These are phyloP conservation scores for Peribolospora baueri DNA, from an alignment of 768 basidiomycete genomes.

Conservation along the genomic window DNA sequence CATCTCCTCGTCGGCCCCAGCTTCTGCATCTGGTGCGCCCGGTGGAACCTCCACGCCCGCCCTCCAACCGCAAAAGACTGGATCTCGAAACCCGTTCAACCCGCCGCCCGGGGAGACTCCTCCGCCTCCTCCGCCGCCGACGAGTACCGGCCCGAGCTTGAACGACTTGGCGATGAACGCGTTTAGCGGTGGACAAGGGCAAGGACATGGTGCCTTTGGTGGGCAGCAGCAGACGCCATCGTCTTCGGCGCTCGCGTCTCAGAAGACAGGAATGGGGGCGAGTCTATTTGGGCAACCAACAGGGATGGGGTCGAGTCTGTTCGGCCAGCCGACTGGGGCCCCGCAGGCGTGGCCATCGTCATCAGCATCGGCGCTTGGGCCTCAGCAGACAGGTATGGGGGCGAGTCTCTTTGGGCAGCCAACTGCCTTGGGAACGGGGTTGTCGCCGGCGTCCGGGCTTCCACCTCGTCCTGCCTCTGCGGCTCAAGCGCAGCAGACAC, in stretches of 20 bases:
- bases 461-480: background rate
- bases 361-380: background rate
- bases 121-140: conserved; percentile 29
- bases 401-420: conserved; percentile 2
- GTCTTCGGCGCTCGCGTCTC: background rate
- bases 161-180: conserved; percentile 45
- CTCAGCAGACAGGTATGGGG: background rate
- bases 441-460: too few relatives aligned
- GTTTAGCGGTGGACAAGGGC: conserved; percentile 11
- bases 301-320: background rate
- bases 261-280: conserved; percentile 1
- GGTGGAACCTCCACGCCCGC: conserved; percentile 29
- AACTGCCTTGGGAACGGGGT: background rate
- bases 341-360: background rate
- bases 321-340: background rate
- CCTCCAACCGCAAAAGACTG: conserved; percentile 69
- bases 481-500: conserved; percentile 10
- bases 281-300: conserved; percentile 1
- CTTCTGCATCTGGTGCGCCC: conserved; percentile 13
- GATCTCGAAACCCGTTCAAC: conserved; percentile 87
- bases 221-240: conserved; percentile 2
- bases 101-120: conserved; percentile 28
- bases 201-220: background rate
- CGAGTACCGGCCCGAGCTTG: conserved; percentile 55
- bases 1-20: conserved; percentile 34